Evolutionary conservation across 2,329 filamentous ascomycete genomes (phyloP), one percentile per base, ranked within the genome.

Genomic region (Pseudomassariella vexata): DNA sequence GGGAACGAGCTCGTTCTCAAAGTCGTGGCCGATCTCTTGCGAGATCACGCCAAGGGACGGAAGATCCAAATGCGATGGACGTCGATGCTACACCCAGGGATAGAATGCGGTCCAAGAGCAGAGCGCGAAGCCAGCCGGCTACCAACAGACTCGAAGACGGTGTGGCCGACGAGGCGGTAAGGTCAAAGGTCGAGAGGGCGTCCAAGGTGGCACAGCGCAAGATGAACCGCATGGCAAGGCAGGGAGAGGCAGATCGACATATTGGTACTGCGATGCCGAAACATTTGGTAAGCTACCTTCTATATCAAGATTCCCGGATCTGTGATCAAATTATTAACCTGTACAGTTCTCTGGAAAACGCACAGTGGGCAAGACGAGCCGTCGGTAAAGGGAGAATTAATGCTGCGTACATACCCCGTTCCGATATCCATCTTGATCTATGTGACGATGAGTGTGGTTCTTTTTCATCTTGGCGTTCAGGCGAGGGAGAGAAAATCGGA

Each of bases 191-290:
- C 22, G 89, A 95, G 61, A 80, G 82, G 52, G 69, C 94, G 57
- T 74, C 79, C 56, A 96, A 95, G 74, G 66, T 98, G 56, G 74
- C 81, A 51, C 94, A 98, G 80, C 88, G 90, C 74, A 90, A 88
- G 77, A 95, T 94, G 88, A 98, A 98, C 70, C 79, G 90, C 45
- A 92, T 94, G 83, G 92, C 92, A 26, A 81, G 89, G 60, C 86
- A 94, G 72, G 92, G 92, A 71, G 92, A 98, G 69, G 89, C 83
- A 40, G 92, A 98, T 72, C 79, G 94, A 57, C 90, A 96, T 65
- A 79, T 79, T 40, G 81, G 81, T 35, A 84, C 85, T 22, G 74
- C 85, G 32, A 65, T 94, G 62, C 77, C 81, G 41, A 98, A 94
- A 68, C 92, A 96, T 67, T 71, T 98, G 76, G 82, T 94, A 73